Evolutionary conservation across 1,284 basidiomycete species (phyloP).

Genomic region (Coniferiporia weirii): DNA sequence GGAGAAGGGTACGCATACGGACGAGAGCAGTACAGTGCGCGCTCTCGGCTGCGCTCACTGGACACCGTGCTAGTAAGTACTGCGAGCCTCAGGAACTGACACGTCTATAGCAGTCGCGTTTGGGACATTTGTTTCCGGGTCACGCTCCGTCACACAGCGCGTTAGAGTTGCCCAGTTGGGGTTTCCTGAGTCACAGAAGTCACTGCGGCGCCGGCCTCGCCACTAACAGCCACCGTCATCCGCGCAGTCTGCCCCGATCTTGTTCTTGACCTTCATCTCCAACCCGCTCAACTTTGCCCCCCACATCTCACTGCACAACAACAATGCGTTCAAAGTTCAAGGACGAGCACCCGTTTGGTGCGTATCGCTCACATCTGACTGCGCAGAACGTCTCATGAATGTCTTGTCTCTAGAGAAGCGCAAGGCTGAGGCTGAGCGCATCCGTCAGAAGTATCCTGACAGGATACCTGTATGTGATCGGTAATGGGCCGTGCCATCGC

Average conservation of each 20-base stretch:
- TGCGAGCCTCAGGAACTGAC: slow-evolving; percentile 6
- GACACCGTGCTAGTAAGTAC: too few relatives aligned
- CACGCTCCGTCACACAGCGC: slow-evolving; percentile 1
- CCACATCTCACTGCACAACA: neutral
- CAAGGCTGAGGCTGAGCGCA: slow-evolving; percentile 96
- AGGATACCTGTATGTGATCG: slow-evolving; percentile 82
- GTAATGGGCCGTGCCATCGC: slow-evolving; percentile 9
- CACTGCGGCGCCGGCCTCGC: slow-evolving; percentile 5
- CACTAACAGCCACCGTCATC: neutral
- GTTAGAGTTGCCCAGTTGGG: slow-evolving; percentile 2
- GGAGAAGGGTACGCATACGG: slow-evolving; percentile 9
- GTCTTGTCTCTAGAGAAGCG: slow-evolving; percentile 74
- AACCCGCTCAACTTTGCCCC: slow-evolving; percentile 6
- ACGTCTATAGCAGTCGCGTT: slow-evolving; percentile 9
- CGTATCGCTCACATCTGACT: slow-evolving; percentile 21
- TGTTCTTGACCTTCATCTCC: slow-evolving; percentile 16
- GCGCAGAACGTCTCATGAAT: slow-evolving; percentile 17
- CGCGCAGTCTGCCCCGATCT: slow-evolving; percentile 1
- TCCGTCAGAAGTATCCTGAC: slow-evolving; percentile 97
- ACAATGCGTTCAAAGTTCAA: slow-evolving; percentile 98
- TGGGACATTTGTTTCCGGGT: neutral
- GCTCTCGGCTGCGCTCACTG: neutral
- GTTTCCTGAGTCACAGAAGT: neutral
- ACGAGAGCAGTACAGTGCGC: neutral
- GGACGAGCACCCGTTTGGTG: slow-evolving; percentile 99